Evolutionary conservation across 345 rosid genomes (phyloP), one percentile per base, ranked within the genome.

Genomic region (Euphorbia pulcherrima): DNA sequence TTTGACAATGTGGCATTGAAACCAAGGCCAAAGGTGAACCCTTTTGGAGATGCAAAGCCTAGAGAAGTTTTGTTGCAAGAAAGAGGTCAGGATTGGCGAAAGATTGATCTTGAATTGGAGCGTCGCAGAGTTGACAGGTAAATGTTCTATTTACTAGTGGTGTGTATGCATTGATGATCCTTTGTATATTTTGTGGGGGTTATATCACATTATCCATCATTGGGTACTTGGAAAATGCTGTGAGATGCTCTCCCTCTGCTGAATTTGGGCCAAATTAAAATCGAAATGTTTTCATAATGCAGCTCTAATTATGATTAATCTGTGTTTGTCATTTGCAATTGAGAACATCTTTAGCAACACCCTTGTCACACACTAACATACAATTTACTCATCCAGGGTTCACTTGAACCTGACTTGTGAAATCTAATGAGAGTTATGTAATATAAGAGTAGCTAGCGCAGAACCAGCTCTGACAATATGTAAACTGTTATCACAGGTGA

Each of bases 11-110:
- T 78, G 77, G 66, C 2, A 3, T 80, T 62, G 61, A 92, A 83
- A 76, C 88, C 96, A 4, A 84, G 85, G 78, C 90, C 92, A 2
- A 94, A 85, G 80, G 85, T 86, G 67, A 92, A 94, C 84, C 99
- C 99, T 0, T 94, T 94, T 77, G 99, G 99, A 11, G 88, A 89
- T 61, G 99, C 99, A 39, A 94, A 88, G 74, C 99, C 99, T 46
- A 77, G 97, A 66, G 99, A 94, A 72, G 87, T 94, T 48, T 82
- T 92, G 90, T 76, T 94, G 77, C 84, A 86, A 80, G 85, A 89
- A 76, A 86, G 89, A 73, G 97, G 99, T 51, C 77, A 81, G 80
- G 93, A 94, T 77, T 89, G 99, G 99, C 89, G 93, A 0, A 92
- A 89, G 82, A 85, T 92, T 75, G 97, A 94, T 79, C 77, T 79